Evolutionary conservation across 2,329 filamentous ascomycete genomes (phyloP).

Genomic region (Chrysoporthe puriensis): DNA sequence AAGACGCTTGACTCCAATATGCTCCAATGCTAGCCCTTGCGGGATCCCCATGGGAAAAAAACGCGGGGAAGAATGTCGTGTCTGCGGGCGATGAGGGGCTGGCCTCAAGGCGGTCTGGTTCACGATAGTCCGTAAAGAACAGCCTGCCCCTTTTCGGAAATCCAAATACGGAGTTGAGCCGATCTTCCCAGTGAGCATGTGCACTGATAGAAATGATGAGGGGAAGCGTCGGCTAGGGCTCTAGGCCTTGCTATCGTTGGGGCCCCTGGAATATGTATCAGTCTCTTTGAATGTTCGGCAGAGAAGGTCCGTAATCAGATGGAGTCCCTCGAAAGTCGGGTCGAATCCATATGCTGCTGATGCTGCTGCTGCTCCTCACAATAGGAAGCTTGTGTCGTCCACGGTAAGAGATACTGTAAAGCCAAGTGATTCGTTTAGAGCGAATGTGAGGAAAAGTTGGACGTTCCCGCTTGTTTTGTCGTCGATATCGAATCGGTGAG

Average conservation of each 20-base stretch:
- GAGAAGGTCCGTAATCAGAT: not conserved
- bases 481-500: not conserved
- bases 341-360: not conserved
- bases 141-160: not conserved
- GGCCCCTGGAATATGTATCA: not conserved
- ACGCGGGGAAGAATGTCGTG: not conserved
- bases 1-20: not conserved
- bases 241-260: not conserved
- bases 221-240: not conserved
- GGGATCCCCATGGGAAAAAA: not conserved
- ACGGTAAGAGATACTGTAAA: not conserved
- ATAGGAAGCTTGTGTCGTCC: too few relatives aligned
- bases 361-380: not conserved
- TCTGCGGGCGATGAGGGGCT: not conserved
- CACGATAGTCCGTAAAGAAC: not conserved
- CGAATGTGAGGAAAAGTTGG: not conserved
- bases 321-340: not conserved
- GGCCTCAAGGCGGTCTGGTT: not conserved
- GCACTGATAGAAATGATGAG: not conserved
- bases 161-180: not conserved
- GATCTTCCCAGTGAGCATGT: not conserved
- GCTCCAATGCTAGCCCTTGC: slow-evolving; percentile 10
- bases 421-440: not conserved
- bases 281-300: not conserved
- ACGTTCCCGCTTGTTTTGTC: not conserved